A percentile compares a stretch with the other conserved stretches of the same genome.
These are phyloP conservation scores for Rubia peregrina DNA, from an alignment of 305 asterid genomes.

Conservation along the genomic window DNA sequence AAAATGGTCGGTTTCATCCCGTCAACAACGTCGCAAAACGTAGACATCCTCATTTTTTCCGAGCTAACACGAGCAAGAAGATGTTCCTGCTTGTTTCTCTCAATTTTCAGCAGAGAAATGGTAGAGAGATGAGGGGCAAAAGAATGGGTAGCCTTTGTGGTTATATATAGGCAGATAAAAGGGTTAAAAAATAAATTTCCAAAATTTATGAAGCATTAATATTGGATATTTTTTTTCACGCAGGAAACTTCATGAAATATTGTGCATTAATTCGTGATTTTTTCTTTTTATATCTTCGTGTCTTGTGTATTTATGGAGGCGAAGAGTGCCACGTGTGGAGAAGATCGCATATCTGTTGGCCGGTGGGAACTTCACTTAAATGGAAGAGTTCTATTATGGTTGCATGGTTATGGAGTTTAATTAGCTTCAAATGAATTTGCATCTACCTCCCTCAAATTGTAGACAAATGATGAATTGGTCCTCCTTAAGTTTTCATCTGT, in stretches of 20 bases:
- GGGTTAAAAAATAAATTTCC: too few relatives aligned
- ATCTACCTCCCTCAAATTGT: background rate
- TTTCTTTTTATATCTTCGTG: background rate
- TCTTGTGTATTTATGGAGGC: background rate
- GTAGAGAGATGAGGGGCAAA: background rate
- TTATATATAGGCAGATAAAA: background rate
- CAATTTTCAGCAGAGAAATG: background rate
- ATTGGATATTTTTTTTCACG: background rate
- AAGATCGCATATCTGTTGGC: background rate
- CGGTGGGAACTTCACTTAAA: background rate
- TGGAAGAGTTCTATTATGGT: background rate
- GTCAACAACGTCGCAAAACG: conserved; percentile 28
- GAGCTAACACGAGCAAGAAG: background rate
- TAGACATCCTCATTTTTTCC: background rate
- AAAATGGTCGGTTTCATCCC: conserved; percentile 50
- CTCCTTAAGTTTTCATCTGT: too few relatives aligned
- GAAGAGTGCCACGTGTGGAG: background rate
- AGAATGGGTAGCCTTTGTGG: background rate
- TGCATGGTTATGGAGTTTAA: background rate
- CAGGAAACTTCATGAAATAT: background rate
- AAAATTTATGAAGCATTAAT: too few relatives aligned
- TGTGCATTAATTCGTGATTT: background rate
- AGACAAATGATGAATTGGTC: too few relatives aligned
- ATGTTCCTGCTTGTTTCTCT: background rate
- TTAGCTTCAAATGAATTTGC: background rate